These are phyloP conservation scores for Schoenoplectus tabernaemontani DNA, from an alignment of 202 grass and related monocot species.

Conservation along the genomic window DNA sequence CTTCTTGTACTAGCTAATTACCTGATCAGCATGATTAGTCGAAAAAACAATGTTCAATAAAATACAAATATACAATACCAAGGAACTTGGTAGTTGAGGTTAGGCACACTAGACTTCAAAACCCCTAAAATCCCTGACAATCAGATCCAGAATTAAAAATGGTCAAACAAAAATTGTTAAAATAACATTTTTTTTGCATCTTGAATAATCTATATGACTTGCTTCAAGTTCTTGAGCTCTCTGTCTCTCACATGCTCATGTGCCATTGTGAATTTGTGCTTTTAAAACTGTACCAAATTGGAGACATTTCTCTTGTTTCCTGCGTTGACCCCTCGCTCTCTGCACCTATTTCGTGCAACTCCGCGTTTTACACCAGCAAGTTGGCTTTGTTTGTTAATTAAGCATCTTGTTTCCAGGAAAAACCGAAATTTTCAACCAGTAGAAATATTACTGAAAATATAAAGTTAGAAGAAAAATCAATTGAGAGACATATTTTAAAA, in stretches of 20 bases:
- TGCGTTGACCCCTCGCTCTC: conserved; percentile 21
- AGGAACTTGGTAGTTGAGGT: neutral
- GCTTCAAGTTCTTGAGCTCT: neutral
- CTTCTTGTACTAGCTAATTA: neutral
- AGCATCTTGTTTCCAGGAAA: neutral
- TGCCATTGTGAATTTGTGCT: neutral
- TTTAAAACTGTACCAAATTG: conserved; percentile 1
- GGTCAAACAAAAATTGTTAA: conserved; percentile 9
- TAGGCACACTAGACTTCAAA: neutral
- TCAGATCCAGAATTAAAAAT: neutral
- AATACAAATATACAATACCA: neutral
- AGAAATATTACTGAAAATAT: too few species aligned
- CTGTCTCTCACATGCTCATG: conserved; percentile 19
- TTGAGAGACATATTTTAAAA: too few species aligned
- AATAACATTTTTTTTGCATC: neutral
- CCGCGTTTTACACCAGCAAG: neutral
- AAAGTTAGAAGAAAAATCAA: too few species aligned
- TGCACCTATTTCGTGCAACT: conserved; percentile 12
- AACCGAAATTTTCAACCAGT: neutral
- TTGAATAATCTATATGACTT: neutral
- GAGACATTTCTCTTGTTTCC: conserved; percentile 17
- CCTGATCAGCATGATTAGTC: neutral
- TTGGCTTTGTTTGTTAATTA: conserved; percentile 14
- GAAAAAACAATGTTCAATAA: neutral
- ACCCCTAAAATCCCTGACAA: neutral